Percentiles rank a stretch among this genome's conserved stretches.
Evolutionary conservation across 768 basidiomycete species (phyloP).

Genomic region (Phallus indusiatus): DNA sequence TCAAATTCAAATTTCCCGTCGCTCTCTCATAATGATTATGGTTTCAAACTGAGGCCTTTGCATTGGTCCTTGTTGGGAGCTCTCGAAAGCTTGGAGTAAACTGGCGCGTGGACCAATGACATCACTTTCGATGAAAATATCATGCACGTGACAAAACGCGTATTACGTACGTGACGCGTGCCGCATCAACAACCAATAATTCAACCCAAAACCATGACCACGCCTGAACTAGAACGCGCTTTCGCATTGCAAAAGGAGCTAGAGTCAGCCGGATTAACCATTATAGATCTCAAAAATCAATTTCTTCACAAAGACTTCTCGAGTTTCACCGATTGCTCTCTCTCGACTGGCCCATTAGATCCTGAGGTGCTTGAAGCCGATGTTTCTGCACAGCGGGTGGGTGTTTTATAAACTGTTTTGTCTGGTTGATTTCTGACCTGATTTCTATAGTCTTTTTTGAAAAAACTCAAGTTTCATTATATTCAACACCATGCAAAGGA

Average conservation of each 20-base stretch:
- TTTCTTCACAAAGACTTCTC: slow-evolving; percentile 6
- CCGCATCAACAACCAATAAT: no score
- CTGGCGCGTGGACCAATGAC: no score
- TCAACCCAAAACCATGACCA: not conserved
- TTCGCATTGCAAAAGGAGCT: slow-evolving; percentile 2
- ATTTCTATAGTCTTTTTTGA: slow-evolving; percentile 48
- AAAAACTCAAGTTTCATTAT: slow-evolving; percentile 83
- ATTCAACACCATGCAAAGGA: slow-evolving; percentile 87
- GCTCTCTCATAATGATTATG: no score
- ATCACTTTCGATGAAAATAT: no score
- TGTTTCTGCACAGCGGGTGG: slow-evolving; percentile 51
- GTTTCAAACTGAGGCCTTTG: no score
- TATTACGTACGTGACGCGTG: not conserved
- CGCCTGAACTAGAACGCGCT: slow-evolving; percentile 7
- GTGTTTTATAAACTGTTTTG: slow-evolving; percentile 15
- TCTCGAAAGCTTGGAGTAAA: no score
- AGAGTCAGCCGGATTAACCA: slow-evolving; percentile 4
- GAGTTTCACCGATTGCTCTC: not conserved
- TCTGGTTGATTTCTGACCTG: not conserved
- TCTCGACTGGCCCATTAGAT: slow-evolving; percentile 16
- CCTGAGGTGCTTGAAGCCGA: slow-evolving; percentile 49
- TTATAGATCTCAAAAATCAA: slow-evolving; percentile 1
- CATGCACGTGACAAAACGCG: slow-evolving; percentile 6
- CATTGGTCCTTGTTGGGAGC: no score
- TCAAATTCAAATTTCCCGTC: no score